These are phyloP conservation scores for Stromatinia cepivora DNA, from an alignment of 2,329 filamentous ascomycete species.

Conservation along the genomic window DNA sequence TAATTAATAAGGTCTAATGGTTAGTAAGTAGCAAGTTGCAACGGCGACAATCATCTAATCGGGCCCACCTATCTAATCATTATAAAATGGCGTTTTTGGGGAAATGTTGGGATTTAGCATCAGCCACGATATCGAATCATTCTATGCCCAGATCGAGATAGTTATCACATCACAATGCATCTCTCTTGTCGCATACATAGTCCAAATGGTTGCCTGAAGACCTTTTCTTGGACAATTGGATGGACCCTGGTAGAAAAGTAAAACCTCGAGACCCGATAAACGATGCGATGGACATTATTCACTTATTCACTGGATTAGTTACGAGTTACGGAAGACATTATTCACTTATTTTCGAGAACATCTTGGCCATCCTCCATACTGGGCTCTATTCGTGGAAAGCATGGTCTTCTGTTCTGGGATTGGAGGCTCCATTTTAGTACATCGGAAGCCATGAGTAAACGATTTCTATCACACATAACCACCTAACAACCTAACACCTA, in stretches of 20 bases:
- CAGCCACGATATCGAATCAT: background rate
- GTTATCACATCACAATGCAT: background rate
- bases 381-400: background rate
- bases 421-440: slow-evolving; percentile 8
- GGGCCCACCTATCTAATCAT: background rate
- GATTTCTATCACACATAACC: background rate
- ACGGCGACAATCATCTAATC: background rate
- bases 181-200: background rate
- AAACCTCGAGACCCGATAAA: background rate
- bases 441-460: slow-evolving; percentile 11
- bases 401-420: slow-evolving; percentile 2
- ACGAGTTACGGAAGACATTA: slow-evolving; percentile 6
- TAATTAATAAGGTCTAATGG: background rate
- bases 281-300: slow-evolving; percentile 1
- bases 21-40: background rate
- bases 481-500: no score
- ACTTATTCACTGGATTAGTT: slow-evolving; percentile 11
- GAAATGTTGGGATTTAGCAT: background rate
- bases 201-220: slow-evolving; percentile 23
- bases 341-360: slow-evolving; percentile 1
- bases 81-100: background rate
- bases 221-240: background rate
- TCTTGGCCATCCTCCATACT: background rate
- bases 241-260: background rate
- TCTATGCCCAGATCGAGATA: background rate